Evolutionary conservation across 306 rosid species (phyloP), one percentile per base, ranked within the genome.

Genomic region (Oemleria cerasiformis): DNA sequence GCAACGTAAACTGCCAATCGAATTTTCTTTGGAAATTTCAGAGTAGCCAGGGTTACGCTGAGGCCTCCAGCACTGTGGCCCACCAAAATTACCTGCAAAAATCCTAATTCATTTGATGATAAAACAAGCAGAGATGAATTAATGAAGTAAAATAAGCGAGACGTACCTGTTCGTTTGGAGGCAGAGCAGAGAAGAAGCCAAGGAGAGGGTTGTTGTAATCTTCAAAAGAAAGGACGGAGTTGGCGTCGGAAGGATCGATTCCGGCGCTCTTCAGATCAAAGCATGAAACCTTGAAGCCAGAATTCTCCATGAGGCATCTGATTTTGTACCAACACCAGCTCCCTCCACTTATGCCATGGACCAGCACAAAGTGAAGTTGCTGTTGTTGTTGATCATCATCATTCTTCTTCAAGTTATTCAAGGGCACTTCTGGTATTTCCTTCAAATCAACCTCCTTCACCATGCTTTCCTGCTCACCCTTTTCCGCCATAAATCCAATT

Each of bases 291-390:
- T 69, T 87, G 79, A 74, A 86, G 74, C 98, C 96, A 5, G 97
- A 94, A 83, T 86, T 89, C 84, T 94, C 97, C 96, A 94, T 84
- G 5, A 91, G 90, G 62, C 92, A 86, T 76, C 86, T 71, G 84
- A 94, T 80, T 89, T 87, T 94, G 87, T 87, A 94, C 99, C 99
- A 94, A 63, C 99, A 87, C 99, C 99, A 94, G 65, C 84, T 73
- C 50, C 97, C 99, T 12, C 92, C 92, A 17, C 96, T 39, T 67
- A 91, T 17, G 50, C 99, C 99, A 78, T 91, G 99, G 55, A 94
- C 88, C 65, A 94, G 87, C 73, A 94, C 99, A 71, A 89, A 94
- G 88, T 94, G 74, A 56, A 30, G 36, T 30, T 30, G 36, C 3
- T 30, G 36, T 30, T 30, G 36, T 30, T 30, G 36, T 30, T 30